phyloP scores from a whole-genome alignment of 768 basidiomycete genomes.

The Boletus huronensis region DNA sequence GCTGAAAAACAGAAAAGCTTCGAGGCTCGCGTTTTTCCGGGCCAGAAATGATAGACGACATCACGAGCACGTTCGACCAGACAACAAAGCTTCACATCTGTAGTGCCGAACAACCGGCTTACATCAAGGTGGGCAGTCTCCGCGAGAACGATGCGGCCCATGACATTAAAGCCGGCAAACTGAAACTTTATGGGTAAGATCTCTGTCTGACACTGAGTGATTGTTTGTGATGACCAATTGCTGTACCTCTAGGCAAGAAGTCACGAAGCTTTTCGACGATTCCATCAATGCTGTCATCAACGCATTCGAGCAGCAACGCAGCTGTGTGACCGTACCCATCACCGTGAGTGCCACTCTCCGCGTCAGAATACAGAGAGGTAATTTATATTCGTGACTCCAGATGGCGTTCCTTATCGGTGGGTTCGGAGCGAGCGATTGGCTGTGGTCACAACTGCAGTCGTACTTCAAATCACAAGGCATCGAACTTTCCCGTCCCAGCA shows the following conservation, averaged over 20 bases:
- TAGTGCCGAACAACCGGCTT: constrained; percentile 30
- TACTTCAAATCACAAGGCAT: constrained; percentile 35
- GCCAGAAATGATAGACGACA: constrained; percentile 28
- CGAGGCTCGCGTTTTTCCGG: constrained; percentile 24
- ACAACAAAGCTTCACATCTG: constrained; percentile 39
- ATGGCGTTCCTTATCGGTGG: constrained; percentile 47
- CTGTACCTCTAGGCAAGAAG: constrained; percentile 28
- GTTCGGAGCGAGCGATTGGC: constrained; percentile 44
- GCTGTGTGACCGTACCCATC: constrained; percentile 21
- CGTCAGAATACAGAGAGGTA: background rate
- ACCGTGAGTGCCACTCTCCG: constrained; percentile 20
- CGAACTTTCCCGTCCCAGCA: constrained; percentile 44
- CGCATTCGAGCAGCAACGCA: constrained; percentile 30
- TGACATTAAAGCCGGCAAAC: constrained; percentile 32
- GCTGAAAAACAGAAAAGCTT: constrained; percentile 20
- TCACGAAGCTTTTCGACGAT: constrained; percentile 41
- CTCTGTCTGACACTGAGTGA: background rate
- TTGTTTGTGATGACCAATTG: background rate
- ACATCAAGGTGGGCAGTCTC: constrained; percentile 38
- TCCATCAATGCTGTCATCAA: constrained; percentile 33
- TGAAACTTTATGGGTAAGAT: constrained; percentile 36
- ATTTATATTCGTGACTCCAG: background rate
- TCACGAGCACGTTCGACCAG: constrained; percentile 34
- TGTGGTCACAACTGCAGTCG: constrained; percentile 39
- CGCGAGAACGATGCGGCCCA: constrained; percentile 30